Conservation (phyloP, 352 stramenopile species). For the Phytophthora pini region DNA sequence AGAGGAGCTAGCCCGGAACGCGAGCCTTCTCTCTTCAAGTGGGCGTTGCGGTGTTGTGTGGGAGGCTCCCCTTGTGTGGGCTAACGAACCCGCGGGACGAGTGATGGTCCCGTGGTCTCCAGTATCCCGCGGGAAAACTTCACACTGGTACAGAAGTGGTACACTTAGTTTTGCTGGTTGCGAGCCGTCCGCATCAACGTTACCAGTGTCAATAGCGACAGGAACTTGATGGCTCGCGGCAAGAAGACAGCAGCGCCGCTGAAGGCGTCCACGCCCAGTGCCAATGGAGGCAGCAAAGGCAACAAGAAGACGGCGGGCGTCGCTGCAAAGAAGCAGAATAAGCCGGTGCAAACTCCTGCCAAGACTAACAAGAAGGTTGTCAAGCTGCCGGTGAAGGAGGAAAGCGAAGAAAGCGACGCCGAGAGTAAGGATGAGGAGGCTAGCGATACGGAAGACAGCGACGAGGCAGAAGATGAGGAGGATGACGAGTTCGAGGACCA, state of each 20-base stretch:
- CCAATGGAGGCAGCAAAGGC: constrained; percentile 21
- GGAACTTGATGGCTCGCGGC: constrained; percentile 41
- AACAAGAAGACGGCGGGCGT: constrained; percentile 37
- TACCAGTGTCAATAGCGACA: constrained; percentile 23
- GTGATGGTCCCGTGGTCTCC: constrained; percentile 4
- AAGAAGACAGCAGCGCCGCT: constrained; percentile 45
- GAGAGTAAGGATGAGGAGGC: constrained; percentile 41
- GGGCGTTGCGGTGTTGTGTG: constrained; percentile 31
- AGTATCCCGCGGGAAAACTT: constrained; percentile 8
- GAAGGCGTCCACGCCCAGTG: constrained; percentile 45
- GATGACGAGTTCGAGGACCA: constrained; percentile 88
- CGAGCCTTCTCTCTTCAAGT: constrained; percentile 44
- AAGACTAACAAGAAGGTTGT: constrained; percentile 29
- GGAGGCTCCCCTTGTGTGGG: constrained; percentile 10
- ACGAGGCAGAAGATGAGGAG: constrained; percentile 69
- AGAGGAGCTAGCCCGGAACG: constrained; percentile 7
- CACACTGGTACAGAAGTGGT: constrained; percentile 17
- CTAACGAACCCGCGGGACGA: constrained; percentile 17
- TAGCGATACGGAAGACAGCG: constrained; percentile 67
- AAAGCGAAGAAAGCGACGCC: constrained; percentile 23
- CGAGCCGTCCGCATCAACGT: constrained; percentile 15
- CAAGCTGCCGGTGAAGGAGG: constrained; percentile 29
- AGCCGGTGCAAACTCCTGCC: constrained; percentile 16
- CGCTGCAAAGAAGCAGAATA: constrained; percentile 34
- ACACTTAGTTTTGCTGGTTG: constrained; percentile 43